Evolutionary conservation across 2,329 filamentous ascomycete genomes (phyloP), one percentile per base, ranked within the genome.

Genomic region (Nannizziopsis barbatae): DNA sequence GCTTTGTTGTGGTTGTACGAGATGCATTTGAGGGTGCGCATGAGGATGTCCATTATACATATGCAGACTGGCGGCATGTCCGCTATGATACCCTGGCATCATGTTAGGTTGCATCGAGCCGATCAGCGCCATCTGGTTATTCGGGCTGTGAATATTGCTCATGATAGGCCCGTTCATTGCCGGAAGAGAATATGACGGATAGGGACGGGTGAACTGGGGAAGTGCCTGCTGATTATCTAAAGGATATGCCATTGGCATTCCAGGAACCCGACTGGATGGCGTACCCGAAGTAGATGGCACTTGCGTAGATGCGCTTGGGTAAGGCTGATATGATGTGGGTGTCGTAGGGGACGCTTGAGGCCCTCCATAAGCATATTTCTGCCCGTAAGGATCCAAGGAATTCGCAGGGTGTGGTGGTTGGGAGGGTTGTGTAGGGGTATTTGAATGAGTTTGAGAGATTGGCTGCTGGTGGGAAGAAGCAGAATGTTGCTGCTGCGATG

Each of bases 61-160:
- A 51, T 86, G 72, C 37, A 68, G 71, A 57, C 57, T 80, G 54
- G 68, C 79, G 58, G 67, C 74, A 66, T 74, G 81, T 63, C 69
- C 77, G 61, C 70, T 81, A 65, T 79, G 80, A 64, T 77, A 81
- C 4, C 63, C 71, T 4, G 72, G 66, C 57, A 79, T 72, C 66
- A 85, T 75, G 2, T 70, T 71, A 4, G 72, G 67, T 36, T 73
- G 74, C 63, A 78, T 69, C 18, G 70, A 71, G 3, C 80, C 78
- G 31, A 90, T 77, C 52, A 92, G 70, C 6, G 83, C 75, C 72
- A 92, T 80, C 52, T 83, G 83, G 5, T 75, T 75, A 46, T 78
- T 79, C 0, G 86, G 86, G 52, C 81, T 85, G 58, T 82, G 78
- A 20, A 92, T 75, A 60, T 90, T 92, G 12, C 84, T 83, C 71